Base-by-base conservation (phyloP, 306 rosid species). In the Gleditsia sinensis region DNA sequence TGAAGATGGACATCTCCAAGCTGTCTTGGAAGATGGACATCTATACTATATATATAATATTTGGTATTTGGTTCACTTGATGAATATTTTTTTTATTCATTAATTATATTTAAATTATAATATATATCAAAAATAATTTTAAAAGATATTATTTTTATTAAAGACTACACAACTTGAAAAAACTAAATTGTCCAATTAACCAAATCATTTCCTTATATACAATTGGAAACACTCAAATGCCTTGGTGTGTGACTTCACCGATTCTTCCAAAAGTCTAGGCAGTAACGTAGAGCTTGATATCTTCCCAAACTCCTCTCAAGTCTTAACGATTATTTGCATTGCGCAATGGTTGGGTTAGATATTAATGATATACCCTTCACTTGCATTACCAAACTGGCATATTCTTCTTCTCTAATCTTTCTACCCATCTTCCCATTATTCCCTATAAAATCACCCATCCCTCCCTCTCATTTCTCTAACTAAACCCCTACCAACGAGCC, bases 331-430 rank as follows among this genome's bases (percentile, higher is more conserved):
- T 36, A 7, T 36, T 5, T 36, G 42, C 42, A 36, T 36, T 36
- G 1, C 10, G 42, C 9, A 5, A 36, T 10, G 10, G 42, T 36
- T 36, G 42, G 42, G 42, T 36, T 36, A 9, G n/a, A 9, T 1
- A 36, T 28, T 28, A 28, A n/a, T n/a, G 32, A 28, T 28, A 28
- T 28, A 28, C 4, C 4, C 4, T 4, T 28, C 4, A 37, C 68
- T 24, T 21, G 19, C 37, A 62, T 39, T 20, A 37, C 50, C 68
- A 37, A 63, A 63, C 6, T 20, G 0, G 2, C 50, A 20, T 12
- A n/a, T 19, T 59, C 66, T 59, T 59, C 66, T 59, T 9, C 66
- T 33, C 66, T 63, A 63, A 37, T 33, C 32, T 39, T 63, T 39
- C 69, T 63, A 33, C 69, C 50, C 17, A 9, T n/a, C 20, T 11